Base-by-base conservation (phyloP, 2,329 filamentous ascomycete species). In the Blastomyces parvus region DNA sequence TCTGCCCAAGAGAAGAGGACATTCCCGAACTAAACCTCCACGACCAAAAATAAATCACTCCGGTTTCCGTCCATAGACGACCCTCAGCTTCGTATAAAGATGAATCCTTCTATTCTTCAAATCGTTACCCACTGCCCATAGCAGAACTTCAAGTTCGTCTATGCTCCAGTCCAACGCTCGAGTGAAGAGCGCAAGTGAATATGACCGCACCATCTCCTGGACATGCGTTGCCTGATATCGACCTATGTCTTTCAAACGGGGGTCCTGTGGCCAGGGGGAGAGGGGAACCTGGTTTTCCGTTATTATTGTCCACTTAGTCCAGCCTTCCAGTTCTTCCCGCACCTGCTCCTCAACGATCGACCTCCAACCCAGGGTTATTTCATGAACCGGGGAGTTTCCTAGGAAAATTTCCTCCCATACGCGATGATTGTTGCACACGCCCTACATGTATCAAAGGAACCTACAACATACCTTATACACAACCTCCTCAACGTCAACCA, bases 401-500 rank as follows among this genome's bases (percentile, higher is more conserved):
- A 3, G 2, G n/a, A 25, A 25, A 2, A 50, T 50, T 27, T 27
- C 3, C 8, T 11, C n/a, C 46, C 14, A 5, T 13, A 36, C 30
- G 13, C 30, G 27, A 33, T 36, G 25, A 17, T 36, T 52, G 11
- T 17, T 30, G 19, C 9, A n/a, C 22, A 25, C 11, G 22, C 9
- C n/a, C 11, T 22, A 25, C 27, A 14, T 55, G 7, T 52, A 52
- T 50, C 48, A 52, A 52, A 9, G 11, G n/a, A 52, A 27, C n/a
- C n/a, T 52, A n/a, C 36, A 40, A 25, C 46, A 40, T n/a, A 62
- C 46, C 61, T 57, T 56, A 59, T 17, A 62, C 27, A 56, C 59
- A 19, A 55, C 22, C 48, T 74, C 72, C 1, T 62, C 63, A 19
- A 76, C 68, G 67, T 74, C 72, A 1, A 61, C 62, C 66, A 76